Evolutionary conservation across 768 basidiomycete species (phyloP), one percentile per base, ranked within the genome.

Genomic region (Filobasidium wieringae): DNA sequence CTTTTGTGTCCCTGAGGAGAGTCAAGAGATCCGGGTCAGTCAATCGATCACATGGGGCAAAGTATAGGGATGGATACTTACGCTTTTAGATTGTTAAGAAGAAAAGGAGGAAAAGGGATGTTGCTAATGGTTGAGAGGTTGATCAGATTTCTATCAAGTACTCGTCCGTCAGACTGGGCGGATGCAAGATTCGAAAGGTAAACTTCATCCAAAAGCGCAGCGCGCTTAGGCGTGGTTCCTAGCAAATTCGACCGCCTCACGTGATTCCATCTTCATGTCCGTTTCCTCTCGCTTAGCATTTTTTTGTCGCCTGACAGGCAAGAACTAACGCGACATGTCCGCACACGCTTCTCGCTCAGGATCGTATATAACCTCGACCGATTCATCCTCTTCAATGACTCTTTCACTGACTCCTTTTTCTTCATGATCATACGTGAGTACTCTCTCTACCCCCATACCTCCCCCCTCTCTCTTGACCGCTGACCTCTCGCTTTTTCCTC

Each of bases 1-100:
- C 71, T 72, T 72, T 68, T 66, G 55, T 72, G 71, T 72, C 68
- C 64, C 69, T 68, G 34, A 29, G 52, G 47, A 27, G 2, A 26
- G 14, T 4, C 43, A 24, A 47, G 5, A n/a, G 5, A 14, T 19
- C 7, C 17, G 5, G n/a, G 14, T 47, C 5, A 26, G 43, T 47
- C 22, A 12, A 27, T 5, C 15, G 43, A 12, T 3, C 22, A 7
- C 22, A 47, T 2, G 8, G 5, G 24, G 15, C 4, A 26, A 47
- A n/a, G 43, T 14, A 17, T 17, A 17, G 7, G 43, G 7, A 24
- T 22, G 7, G 29, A 27, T 19, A 47, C 43, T 19, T 47, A 47
- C 43, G 43, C 43, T 47, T 47, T 47, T 47, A 47, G 43, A 47
- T 47, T 47, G 43, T 47, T 47, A 47, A 47, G 43, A 47, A 47